A percentile compares a stretch with the other conserved stretches of the same genome.
These are phyloP conservation scores for Fusarium sp. DNA, from an alignment of 2,329 filamentous ascomycete genomes.

Conservation along the genomic window DNA sequence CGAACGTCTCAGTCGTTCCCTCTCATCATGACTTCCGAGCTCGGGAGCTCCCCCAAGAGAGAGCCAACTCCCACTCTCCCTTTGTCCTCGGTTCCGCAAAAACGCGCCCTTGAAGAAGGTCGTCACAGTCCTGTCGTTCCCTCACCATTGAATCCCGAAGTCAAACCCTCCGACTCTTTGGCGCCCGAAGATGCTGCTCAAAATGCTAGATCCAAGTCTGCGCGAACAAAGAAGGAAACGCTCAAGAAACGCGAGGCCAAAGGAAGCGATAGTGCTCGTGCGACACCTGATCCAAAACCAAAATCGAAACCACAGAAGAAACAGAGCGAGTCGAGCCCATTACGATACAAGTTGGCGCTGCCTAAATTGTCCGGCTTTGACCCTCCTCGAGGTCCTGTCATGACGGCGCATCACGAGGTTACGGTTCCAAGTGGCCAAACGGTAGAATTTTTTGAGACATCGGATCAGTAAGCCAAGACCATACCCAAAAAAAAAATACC, in stretches of 20 bases:
- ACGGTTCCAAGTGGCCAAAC: constrained; percentile 61
- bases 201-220: constrained; percentile 52
- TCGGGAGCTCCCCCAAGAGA: constrained; percentile 53
- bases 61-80: constrained; percentile 56
- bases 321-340: constrained; percentile 61
- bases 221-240: constrained; percentile 72
- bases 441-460: constrained; percentile 71
- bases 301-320: constrained; percentile 49
- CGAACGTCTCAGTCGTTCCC: not conserved
- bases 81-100: constrained; percentile 68
- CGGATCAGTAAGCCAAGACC: constrained; percentile 67
- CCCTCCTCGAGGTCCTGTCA: constrained; percentile 66
- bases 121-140: constrained; percentile 74
- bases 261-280: constrained; percentile 63
- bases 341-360: constrained; percentile 73
- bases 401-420: constrained; percentile 67
- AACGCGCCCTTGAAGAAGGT: constrained; percentile 75
- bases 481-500: not conserved
- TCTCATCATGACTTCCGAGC: constrained; percentile 52
- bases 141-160: constrained; percentile 79
- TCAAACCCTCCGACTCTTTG: constrained; percentile 56
- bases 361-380: constrained; percentile 73
- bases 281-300: constrained; percentile 67
- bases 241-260: constrained; percentile 77
- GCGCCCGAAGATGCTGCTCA: constrained; percentile 61